Conservation (phyloP, 139 green algal species). For the Chlamydomonas schloesseri region DNA sequence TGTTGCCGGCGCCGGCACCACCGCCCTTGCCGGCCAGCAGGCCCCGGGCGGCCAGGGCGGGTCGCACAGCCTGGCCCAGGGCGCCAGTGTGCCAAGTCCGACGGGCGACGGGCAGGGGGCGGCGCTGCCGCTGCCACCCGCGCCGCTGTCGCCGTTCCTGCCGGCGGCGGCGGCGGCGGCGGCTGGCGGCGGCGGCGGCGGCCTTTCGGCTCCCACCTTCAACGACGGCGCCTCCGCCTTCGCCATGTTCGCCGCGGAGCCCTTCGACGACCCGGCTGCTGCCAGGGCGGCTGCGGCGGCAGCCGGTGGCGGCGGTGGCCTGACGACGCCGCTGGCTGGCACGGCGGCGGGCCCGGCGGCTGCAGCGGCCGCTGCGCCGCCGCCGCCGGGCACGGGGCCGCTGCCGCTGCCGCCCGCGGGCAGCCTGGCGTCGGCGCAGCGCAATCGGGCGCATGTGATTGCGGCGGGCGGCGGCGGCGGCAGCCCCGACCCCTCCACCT, state of each 20-base stretch:
- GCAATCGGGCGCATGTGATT: too few species aligned
- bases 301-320: background rate
- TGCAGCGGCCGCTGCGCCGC: too few species aligned
- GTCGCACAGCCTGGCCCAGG: too few species aligned
- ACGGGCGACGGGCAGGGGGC: too few species aligned
- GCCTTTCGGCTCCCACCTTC: background rate
- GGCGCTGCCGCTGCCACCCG: background rate
- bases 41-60: too few species aligned
- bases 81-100: too few species aligned
- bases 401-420: background rate
- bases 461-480: too few species aligned
- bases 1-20: background rate
- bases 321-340: too few species aligned
- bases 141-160: background rate
- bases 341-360: too few species aligned
- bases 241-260: constrained; percentile 24
- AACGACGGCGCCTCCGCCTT: constrained; percentile 28
- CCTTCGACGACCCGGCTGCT: background rate
- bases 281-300: background rate
- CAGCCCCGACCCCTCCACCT: too few species aligned
- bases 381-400: background rate
- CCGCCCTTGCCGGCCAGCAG: background rate
- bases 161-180: background rate
- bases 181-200: background rate
- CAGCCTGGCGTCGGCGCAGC: too few species aligned